These are phyloP conservation scores for Pleurotus djamor DNA, from an alignment of 768 basidiomycete genomes.

Conservation along the genomic window DNA sequence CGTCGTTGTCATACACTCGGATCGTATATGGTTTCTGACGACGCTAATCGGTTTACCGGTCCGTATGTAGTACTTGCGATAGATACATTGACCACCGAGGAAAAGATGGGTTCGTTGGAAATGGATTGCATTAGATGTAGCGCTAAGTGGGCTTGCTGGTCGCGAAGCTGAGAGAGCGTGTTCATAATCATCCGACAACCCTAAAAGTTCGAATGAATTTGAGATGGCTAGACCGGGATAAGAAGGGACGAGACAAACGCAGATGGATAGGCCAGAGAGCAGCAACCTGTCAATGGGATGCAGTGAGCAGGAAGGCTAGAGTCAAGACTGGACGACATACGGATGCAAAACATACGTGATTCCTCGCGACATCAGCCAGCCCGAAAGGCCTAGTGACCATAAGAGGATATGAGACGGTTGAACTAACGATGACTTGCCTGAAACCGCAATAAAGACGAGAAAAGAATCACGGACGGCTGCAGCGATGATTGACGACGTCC, in stretches of 20 bases:
- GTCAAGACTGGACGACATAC: neutral
- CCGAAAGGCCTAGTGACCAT: neutral
- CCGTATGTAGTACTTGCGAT: too few species aligned
- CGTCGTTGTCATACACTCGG: too few species aligned
- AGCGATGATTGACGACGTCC: neutral
- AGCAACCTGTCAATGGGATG: neutral
- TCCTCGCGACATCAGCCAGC: neutral
- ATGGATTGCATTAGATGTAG: too few species aligned
- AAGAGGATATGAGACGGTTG: neutral
- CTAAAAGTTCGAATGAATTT: neutral
- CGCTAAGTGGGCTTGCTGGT: neutral
- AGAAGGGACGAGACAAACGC: neutral
- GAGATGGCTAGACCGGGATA: neutral
- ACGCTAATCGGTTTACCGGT: too few species aligned
- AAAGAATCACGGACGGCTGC: neutral
- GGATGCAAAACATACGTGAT: neutral
- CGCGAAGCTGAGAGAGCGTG: neutral
- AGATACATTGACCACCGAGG: too few species aligned
- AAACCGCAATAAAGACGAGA: neutral
- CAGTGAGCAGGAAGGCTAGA: neutral
- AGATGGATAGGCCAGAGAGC: neutral
- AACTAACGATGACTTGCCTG: neutral
- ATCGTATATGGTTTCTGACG: too few species aligned
- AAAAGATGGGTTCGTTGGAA: too few species aligned
- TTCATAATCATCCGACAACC: conserved; percentile 3